Evolutionary conservation across 1,139 yeast species (phyloP).

Genomic region (Saccharomyces hybrid): DNA sequence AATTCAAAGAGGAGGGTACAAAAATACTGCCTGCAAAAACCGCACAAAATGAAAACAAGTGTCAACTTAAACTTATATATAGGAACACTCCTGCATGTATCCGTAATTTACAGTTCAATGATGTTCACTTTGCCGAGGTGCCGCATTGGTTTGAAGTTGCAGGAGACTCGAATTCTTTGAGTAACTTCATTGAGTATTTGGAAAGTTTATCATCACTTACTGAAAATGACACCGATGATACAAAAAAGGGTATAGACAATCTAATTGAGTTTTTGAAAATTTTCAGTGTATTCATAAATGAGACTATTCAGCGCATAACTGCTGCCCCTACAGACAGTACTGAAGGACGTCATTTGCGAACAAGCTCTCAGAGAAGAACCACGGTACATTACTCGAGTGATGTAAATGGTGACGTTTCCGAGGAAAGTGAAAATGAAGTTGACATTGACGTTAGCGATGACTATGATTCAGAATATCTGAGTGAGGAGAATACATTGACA

Average conservation of each 20-base stretch:
- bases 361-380: not conserved
- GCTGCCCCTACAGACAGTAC: not conserved
- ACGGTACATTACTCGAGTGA: not conserved
- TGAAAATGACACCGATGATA: conserved; percentile 1
- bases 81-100: conserved; percentile 14
- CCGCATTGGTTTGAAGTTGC: conserved; percentile 25
- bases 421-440: not conserved
- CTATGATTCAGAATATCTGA: not conserved
- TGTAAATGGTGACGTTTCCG: not conserved
- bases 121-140: not conserved
- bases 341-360: not conserved
- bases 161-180: conserved; percentile 18
- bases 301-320: not conserved
- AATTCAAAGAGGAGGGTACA: not conserved
- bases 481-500: not conserved
- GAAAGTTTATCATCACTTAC: conserved; percentile 10
- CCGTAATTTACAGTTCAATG: not conserved
- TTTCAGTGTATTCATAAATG: not conserved
- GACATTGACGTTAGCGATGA: not conserved
- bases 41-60: not conserved
- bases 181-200: conserved; percentile 18
- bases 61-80: conserved; percentile 20
- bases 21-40: not conserved
- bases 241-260: conserved; percentile 1
- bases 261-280: not conserved